Evolutionary conservation across 2,329 filamentous ascomycete species (phyloP), one percentile per base, ranked within the genome.

Genomic region (Moelleriella libera): DNA sequence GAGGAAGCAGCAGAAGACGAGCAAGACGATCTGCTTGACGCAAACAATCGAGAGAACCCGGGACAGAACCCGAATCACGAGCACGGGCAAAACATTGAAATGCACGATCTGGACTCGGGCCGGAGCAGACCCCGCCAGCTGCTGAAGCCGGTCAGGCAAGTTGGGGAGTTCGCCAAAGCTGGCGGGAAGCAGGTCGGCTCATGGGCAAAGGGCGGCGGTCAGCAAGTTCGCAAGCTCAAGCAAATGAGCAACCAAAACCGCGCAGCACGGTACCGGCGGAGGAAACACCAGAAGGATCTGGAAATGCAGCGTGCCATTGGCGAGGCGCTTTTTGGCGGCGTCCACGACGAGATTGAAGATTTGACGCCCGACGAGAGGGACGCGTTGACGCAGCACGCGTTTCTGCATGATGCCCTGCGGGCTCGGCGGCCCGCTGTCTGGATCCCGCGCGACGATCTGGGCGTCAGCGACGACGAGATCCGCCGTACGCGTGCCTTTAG

Each of bases 321-420:
- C 6, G 82, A 88, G 45, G 84, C 88, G 3, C 72, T 97, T 2
- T 98, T 89, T 62, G 83, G 86, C 28, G 85, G 85, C 4, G 85
- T 89, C 57, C 82, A 90, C 54, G 90, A 97, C 58, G 89, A 95
- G 68, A 82, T 98, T 52, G 90, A 96, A 63, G 92, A 98, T 60
- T 71, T 98, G 45, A 92, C 87, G 1, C 87, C 88, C 0, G 86
- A 90, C 14, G 88, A 96, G 62, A 78, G 92, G 56, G 89, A 97
- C 59, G 73, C 80, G 49, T 77, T 97, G 40, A 85, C 92, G 10
- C 83, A 83, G 47, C 83, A 88, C 57, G 88, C 90, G 0, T 98
- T 98, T 64, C 83, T 89, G 65, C 92, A 98, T 59, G 82, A 82
- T 34, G 92, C 92, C 1, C 72, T 96, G 39, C 80, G 92, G 7